Base-by-base conservation (phyloP, 352 stramenopile species). In the Phytophthora pini region DNA sequence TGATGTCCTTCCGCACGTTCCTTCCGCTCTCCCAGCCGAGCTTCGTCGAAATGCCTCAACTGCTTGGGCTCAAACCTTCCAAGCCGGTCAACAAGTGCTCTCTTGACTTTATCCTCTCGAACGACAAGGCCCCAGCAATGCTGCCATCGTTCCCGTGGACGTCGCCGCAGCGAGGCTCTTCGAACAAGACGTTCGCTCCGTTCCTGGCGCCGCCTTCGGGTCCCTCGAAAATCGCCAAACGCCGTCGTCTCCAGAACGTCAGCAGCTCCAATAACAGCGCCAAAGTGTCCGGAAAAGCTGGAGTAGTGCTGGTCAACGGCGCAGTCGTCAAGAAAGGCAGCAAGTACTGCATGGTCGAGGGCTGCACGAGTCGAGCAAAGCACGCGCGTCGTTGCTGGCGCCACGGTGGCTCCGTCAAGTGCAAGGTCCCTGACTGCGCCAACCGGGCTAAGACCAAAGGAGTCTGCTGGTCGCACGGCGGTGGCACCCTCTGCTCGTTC, bases 361-460 rank as follows among this genome's bases (percentile, higher is more conserved):
- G 76, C 57, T 88, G 79, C 43, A 72, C 52, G 31, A 87, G 75
- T 32, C 72, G 79, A 43, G 79, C 79, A 54, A 88, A 88, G 57
- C 72, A 87, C 48, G 74, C 72, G 6, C 68, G 77, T 22, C 63
- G 61, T 17, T 88, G 79, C 56, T 88, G 79, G 79, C 75, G 77
- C 15, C 80, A 89, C 67, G 79, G 79, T 22, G 79, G 79, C 26
- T 88, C 79, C 6, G 72, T 84, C 54, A 79, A 86, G 52, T 91
- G 82, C 74, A 88, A 84, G 24, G 62, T 84, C 2, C 59, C 62
- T 0, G 79, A 81, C 61, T 85, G 77, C 40, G 51, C 63, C 4
- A 89, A 89, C 61, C 77, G 77, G 41, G 77, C 77, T 36, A 89
- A 89, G 61, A 83, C 77, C 31, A 84, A 84, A 44, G 80, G 80